Base-by-base conservation (phyloP, 2,329 filamentous ascomycete species). In the Penicillium oxalicum region DNA sequence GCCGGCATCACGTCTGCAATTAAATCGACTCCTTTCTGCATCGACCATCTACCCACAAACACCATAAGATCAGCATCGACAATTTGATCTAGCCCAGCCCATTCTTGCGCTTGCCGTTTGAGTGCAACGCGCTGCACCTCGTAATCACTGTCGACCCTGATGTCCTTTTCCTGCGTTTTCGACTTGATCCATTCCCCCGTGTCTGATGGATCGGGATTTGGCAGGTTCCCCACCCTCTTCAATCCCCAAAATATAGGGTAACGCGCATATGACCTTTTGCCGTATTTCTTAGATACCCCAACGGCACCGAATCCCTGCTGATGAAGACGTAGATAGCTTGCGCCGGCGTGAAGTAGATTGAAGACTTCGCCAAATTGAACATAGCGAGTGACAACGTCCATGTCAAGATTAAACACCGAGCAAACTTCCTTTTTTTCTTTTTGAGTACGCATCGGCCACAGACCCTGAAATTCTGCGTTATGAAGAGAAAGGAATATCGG, bases 211-310 rank as follows among this genome's bases (percentile, higher is more conserved):
- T 85, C 82, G 1, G 82, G 82, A 57, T 85, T 85, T 1, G 82
- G 82, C 32, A 85, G 69, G 45, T 80, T 76, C 13, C 81, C 81
- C 46, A 85, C 78, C 61, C 77, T 78, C 56, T 78, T 77, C 47
- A 84, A 65, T 47, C 80, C 80, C 83, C 83, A 86, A 68, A 86
- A 84, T 50, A 86, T 85, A 2, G 82, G 82, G 61, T 85, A 86
- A 39, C 82, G 74, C 41, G 81, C 81, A 61, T 80, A 82, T 2
- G 81, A 82, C 13, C 82, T 78, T 60, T 83, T 82, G 12, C 82
- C 82, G 55, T 86, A 86, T 63, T 86, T 86, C 57, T 80, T 82
- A 2, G 79, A 83, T 1, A 86, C 82, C 56, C 82, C 83, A 29
- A 85, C 82, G 11, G 82, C 82, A 47, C 83, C 83, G 48, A 83